Base-by-base conservation (phyloP, 768 basidiomycete species). In the Imleria badia region DNA sequence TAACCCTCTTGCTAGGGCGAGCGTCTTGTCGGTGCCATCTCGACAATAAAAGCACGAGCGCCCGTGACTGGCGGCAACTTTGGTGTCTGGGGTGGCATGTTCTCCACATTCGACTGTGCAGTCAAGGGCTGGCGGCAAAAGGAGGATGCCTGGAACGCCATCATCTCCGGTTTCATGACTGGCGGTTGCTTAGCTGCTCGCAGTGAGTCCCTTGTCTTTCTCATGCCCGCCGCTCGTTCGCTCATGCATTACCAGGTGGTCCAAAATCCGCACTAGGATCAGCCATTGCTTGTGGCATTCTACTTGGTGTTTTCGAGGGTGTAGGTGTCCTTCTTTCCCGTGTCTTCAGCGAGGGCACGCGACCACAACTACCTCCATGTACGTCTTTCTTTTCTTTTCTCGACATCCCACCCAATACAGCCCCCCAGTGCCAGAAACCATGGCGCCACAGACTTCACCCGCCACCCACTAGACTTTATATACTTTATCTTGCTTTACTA, bases 131-230 rank as follows among this genome's bases (percentile, higher is more conserved):
- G 85, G 78, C 81, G 94, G 70, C 94, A 97, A 77, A 97, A 98
- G 71, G 94, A 97, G 74, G 95, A 97, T 72, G 91, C 96, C 48
- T 99, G 94, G 94, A 99, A 99, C 68, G 94, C 94, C 39, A 98
- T 99, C 65, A 88, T 97, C 48, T 94, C 94, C 23, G 97, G 97
- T 42, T 99, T 99, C 76, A 83, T 97, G 86, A 98, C 97, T 11
- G 97, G 97, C 73, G 97, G 97, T 51, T 95, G 91, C 71, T 75
- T 98, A 50, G 97, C 96, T 54, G 82, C 90, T 58, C 83, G 96
- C 76, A 92, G 96, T 97, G 72, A 74, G 91, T 86, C 30, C 20
- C 10, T 30, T 22, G 12, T 30, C 12, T 15, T 26, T 8, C 15
- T 36, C 8, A 10, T 23, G 0, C 13, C 30, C 6, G 30, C 30